Evolutionary conservation across 2,329 filamentous ascomycete species (phyloP), one percentile per base, ranked within the genome.

Genomic region (Trichoderma hamatum): DNA sequence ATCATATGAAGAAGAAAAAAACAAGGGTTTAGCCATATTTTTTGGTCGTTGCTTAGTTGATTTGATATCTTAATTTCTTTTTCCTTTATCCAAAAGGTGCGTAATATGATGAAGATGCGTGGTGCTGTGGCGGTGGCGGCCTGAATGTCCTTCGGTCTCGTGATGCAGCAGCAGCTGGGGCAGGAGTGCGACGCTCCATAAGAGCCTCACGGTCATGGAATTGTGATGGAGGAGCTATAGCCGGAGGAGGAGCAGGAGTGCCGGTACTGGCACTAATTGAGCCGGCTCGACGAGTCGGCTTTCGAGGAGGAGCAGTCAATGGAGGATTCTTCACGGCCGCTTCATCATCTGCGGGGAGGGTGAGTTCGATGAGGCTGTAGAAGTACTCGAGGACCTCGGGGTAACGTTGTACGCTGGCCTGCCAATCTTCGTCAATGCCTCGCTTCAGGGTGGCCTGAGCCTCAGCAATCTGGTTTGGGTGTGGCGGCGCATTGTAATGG

Each of bases 321-420:
- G 88, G 88, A 36, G 88, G 88, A 69, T 89, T 85, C 73, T 85
- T 86, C 43, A 90, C 86, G 19, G 81, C 80, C 2, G 84, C 79
- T 51, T 90, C 88, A 66, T 88, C 83, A 69, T 93, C 89, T 51
- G 80, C 80, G 0, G 92, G 91, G 5, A 92, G 79, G 26, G 83
- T 86, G 69, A 93, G 77, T 67, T 89, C 86, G 43, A 94, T 89
- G 46, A 94, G 82, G 70, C 87, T 84, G 79, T 90, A 94, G 76
- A 91, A 94, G 79, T 94, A 93, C 78, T 93, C 90, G 67, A 95
- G 82, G n/a, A 94, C 89, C 76, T 94, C 90, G 5, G 92, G 92
- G 74, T 94, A 95, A 67, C 89, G 86, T 74, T 92, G 87, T 49
- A 94, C 91, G 59, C 89, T 90, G 34, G 87, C 84, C 74, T 90